phyloP scores from a whole-genome alignment of 257 asterid genomes.

The Mitragyna speciosa region DNA sequence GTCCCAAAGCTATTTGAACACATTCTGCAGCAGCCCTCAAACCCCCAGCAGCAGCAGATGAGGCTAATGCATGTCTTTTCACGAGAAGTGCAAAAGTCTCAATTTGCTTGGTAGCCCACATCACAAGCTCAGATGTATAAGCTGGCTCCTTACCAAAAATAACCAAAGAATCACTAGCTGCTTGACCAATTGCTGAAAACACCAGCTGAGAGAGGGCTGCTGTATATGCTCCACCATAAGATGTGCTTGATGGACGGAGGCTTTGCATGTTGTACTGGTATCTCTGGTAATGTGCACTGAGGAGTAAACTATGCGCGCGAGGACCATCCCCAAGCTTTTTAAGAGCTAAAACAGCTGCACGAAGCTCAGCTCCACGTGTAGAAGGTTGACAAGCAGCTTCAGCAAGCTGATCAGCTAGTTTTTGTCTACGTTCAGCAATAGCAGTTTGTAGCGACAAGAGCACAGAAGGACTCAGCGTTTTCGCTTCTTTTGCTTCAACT shows the following conservation, averaged over 20 bases:
- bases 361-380: constrained; percentile 94
- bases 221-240: constrained; percentile 97
- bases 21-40: constrained; percentile 99
- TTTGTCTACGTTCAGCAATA: constrained; percentile 77
- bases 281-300: constrained; percentile 89
- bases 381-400: constrained; percentile 98
- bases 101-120: constrained; percentile 98
- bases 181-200: constrained; percentile 96
- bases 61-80: constrained; percentile 91
- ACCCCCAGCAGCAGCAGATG: constrained; percentile 99
- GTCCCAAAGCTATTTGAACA: constrained; percentile 97
- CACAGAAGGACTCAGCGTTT: constrained; percentile 43
- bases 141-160: constrained; percentile 92
- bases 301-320: constrained; percentile 92
- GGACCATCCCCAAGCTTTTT: constrained; percentile 96
- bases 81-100: constrained; percentile 87
- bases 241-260: constrained; percentile 92
- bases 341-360: constrained; percentile 89
- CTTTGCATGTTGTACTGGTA: constrained; percentile 92
- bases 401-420: constrained; percentile 92
- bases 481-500: constrained; percentile 70
- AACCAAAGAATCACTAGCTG: constrained; percentile 77
- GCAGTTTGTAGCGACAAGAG: constrained; percentile 60
- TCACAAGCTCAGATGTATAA: constrained; percentile 91
- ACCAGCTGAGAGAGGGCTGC: constrained; percentile 96